These are phyloP conservation scores for Leishmania turanica DNA, from an alignment of 208 protist species.

Conservation along the genomic window DNA sequence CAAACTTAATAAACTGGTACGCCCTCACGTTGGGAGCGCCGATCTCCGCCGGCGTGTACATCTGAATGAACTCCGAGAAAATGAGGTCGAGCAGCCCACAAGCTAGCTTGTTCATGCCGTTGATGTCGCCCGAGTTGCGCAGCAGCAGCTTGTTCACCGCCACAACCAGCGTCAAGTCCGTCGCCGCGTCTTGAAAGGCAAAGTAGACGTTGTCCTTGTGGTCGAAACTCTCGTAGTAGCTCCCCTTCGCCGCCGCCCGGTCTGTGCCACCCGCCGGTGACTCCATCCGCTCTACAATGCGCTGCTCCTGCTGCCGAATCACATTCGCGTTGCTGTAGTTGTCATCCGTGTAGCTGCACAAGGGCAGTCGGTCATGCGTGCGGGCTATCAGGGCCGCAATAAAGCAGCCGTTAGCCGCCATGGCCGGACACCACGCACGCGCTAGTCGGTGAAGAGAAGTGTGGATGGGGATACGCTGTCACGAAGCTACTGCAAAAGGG, in stretches of 20 bases:
- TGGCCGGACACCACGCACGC: slow-evolving; percentile 8
- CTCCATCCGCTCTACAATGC: slow-evolving; percentile 85
- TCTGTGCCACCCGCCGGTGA: slow-evolving; percentile 59
- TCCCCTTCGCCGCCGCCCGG: slow-evolving; percentile 50
- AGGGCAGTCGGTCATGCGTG: slow-evolving; percentile 77
- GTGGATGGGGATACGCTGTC: no score
- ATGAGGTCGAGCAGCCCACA: slow-evolving; percentile 83
- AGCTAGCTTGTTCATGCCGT: slow-evolving; percentile 74
- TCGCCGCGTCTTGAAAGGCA: slow-evolving; percentile 87
- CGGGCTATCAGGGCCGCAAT: slow-evolving; percentile 87
- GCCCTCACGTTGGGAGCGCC: slow-evolving; percentile 52
- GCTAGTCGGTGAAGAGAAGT: neutral
- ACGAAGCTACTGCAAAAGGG: no score
- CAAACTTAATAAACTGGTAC: slow-evolving; percentile 92
- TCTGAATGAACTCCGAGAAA: slow-evolving; percentile 79
- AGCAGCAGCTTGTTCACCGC: slow-evolving; percentile 90
- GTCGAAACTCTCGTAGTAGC: slow-evolving; percentile 92
- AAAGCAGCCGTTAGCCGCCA: slow-evolving; percentile 89
- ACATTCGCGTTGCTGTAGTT: slow-evolving; percentile 80
- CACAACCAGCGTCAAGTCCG: slow-evolving; percentile 85
- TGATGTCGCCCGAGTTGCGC: slow-evolving; percentile 76
- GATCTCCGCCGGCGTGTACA: slow-evolving; percentile 63
- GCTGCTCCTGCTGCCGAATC: slow-evolving; percentile 82
- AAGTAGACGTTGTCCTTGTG: slow-evolving; percentile 91
- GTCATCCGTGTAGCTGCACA: slow-evolving; percentile 88